phyloP scores from a whole-genome alignment of 257 asterid species.

The Rehmannia glutinosa region DNA sequence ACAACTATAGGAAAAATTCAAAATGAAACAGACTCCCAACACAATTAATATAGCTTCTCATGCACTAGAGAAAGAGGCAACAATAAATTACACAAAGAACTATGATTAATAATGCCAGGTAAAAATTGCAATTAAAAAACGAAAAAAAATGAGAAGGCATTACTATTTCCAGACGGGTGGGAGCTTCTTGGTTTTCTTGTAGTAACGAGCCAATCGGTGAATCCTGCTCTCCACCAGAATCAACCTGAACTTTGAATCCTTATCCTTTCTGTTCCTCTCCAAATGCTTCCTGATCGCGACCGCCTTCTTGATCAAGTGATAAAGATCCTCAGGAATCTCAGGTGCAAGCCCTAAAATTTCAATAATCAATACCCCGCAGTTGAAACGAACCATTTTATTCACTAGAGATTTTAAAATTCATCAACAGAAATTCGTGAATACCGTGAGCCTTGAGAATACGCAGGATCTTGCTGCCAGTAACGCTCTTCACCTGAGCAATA shows the following conservation, averaged over 20 bases:
- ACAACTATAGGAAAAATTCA: neutral
- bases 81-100: neutral
- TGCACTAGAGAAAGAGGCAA: neutral
- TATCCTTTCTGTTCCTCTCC: conserved; percentile 53
- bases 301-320: conserved; percentile 50
- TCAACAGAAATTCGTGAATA: neutral
- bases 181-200: conserved; percentile 56
- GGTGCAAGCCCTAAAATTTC: conserved; percentile 37
- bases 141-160: neutral
- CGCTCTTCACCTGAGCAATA: conserved; percentile 53
- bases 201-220: conserved; percentile 48
- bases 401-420: neutral
- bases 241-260: conserved; percentile 48
- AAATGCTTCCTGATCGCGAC: conserved; percentile 52
- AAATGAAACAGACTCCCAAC: neutral
- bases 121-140: neutral
- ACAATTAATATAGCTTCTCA: neutral
- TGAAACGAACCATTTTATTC: too few relatives aligned
- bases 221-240: conserved; percentile 54
- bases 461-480: conserved; percentile 45
- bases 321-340: conserved; percentile 48
- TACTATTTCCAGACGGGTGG: conserved; percentile 61
- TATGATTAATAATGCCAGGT: neutral
- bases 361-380: neutral
- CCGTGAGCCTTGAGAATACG: conserved; percentile 55